Evolutionary conservation across 768 basidiomycete species (phyloP).

Genomic region (Pulveroboletus sp.): DNA sequence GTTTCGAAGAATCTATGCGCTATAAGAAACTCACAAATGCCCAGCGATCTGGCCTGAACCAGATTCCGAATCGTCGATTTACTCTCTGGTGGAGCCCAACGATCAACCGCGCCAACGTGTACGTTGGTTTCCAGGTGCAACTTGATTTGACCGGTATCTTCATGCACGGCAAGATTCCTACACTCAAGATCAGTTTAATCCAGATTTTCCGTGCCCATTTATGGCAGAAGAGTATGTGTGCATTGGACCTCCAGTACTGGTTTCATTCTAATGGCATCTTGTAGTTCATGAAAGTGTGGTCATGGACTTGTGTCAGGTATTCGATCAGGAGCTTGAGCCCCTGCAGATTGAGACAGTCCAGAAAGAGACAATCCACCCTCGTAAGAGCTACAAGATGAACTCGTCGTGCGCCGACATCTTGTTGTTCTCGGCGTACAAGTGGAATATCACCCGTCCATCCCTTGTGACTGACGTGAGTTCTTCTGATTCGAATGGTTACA

Average conservation of each 20-base stretch:
- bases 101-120: slow-evolving; percentile 98
- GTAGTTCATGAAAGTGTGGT: slow-evolving; percentile 87
- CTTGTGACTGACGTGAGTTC: slow-evolving; percentile 82
- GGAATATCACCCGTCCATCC: slow-evolving; percentile 96
- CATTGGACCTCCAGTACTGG: slow-evolving; percentile 6
- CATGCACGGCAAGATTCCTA: slow-evolving; percentile 98
- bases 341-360: slow-evolving; percentile 98
- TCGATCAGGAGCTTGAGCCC: slow-evolving; percentile 97
- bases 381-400: slow-evolving; percentile 99
- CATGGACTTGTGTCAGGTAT: slow-evolving; percentile 97
- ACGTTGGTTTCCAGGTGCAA: slow-evolving; percentile 99
- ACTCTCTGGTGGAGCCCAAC: slow-evolving; percentile 99
- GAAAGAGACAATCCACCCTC: slow-evolving; percentile 98
- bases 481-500: not conserved
- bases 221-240: slow-evolving; percentile 94
- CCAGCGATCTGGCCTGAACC: slow-evolving; percentile 95
- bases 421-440: slow-evolving; percentile 94
- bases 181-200: slow-evolving; percentile 97
- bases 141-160: slow-evolving; percentile 96
- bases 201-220: slow-evolving; percentile 99
- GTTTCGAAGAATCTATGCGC: slow-evolving; percentile 94
- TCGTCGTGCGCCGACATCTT: slow-evolving; percentile 99
- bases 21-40: slow-evolving; percentile 98
- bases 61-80: slow-evolving; percentile 98
- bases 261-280: slow-evolving; percentile 10